These are phyloP conservation scores for Trametes villosa DNA, from an alignment of 768 basidiomycete species.

Conservation along the genomic window DNA sequence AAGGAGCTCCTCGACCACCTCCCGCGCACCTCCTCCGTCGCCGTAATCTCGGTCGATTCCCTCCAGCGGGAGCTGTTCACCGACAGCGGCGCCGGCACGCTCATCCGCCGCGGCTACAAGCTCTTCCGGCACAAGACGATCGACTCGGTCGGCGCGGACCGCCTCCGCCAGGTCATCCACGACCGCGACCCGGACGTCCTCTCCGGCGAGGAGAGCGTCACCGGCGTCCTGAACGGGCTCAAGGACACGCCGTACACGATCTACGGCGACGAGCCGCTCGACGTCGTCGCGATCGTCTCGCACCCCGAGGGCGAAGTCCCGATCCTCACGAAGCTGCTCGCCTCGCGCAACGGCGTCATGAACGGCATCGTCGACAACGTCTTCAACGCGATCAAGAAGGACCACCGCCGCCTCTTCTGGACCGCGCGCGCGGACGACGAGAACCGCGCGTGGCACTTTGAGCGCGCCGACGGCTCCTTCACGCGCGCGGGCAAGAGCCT, in stretches of 20 bases:
- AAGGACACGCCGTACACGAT: constrained; percentile 87
- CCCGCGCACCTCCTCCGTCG: constrained; percentile 96
- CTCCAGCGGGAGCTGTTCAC: constrained; percentile 99
- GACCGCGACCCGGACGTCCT: constrained; percentile 95
- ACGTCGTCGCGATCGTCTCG: constrained; percentile 92
- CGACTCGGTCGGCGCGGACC: constrained; percentile 87
- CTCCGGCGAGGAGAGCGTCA: constrained; percentile 80
- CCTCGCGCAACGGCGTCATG: constrained; percentile 85
- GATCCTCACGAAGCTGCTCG: constrained; percentile 90
- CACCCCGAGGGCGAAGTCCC: constrained; percentile 89
- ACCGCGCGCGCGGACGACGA: constrained; percentile 96
- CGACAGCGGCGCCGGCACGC: constrained; percentile 95
- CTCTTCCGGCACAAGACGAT: constrained; percentile 88
- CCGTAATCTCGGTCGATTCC: constrained; percentile 91
- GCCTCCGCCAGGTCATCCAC: constrained; percentile 92
- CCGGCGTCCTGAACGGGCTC: constrained; percentile 82
- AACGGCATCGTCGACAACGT: constrained; percentile 98
- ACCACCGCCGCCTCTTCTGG: constrained; percentile 95
- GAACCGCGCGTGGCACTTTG: constrained; percentile 98
- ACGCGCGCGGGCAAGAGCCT: constrained; percentile 90
- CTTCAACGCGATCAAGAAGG: constrained; percentile 94
- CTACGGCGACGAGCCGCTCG: constrained; percentile 98
- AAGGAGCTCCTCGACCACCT: constrained; percentile 98
- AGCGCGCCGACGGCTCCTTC: constrained; percentile 97
- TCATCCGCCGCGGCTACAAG: constrained; percentile 98